Evolutionary conservation across 2,329 filamentous ascomycete genomes (phyloP).

Genomic region (Trichoderma guizhouense): DNA sequence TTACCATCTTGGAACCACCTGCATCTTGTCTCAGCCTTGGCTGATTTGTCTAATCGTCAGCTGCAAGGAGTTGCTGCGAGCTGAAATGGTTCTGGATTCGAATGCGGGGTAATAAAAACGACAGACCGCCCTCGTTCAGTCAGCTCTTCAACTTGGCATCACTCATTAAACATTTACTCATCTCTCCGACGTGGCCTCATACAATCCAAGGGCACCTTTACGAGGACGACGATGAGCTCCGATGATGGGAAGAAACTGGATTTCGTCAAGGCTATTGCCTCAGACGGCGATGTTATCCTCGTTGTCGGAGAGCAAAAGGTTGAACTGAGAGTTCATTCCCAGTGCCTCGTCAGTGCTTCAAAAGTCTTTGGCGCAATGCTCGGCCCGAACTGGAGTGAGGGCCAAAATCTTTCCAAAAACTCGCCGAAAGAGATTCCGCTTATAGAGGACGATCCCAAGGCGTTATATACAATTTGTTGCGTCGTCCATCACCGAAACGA

Average conservation of each 20-base stretch:
- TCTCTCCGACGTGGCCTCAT: not conserved
- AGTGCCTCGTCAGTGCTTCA: not conserved
- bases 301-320: not conserved
- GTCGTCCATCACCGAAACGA: not conserved
- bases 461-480: not conserved
- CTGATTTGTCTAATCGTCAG: not conserved
- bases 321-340: not conserved
- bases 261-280: not conserved
- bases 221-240: not conserved
- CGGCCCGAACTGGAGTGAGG: not conserved
- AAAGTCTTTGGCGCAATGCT: not conserved
- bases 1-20: too few relatives aligned
- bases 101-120: not conserved
- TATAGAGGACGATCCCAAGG: not conserved
- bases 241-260: not conserved
- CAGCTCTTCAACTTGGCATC: not conserved
- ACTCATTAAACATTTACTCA: too few relatives aligned
- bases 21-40: not conserved
- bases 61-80: not conserved
- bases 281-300: not conserved
- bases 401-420: not conserved
- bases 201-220: not conserved
- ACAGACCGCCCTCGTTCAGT: not conserved
- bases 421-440: not conserved
- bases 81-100: not conserved